Evolutionary conservation across 2,329 filamentous ascomycete species (phyloP), one percentile per base, ranked within the genome.

Genomic region (Scedosporium apiospermum): DNA sequence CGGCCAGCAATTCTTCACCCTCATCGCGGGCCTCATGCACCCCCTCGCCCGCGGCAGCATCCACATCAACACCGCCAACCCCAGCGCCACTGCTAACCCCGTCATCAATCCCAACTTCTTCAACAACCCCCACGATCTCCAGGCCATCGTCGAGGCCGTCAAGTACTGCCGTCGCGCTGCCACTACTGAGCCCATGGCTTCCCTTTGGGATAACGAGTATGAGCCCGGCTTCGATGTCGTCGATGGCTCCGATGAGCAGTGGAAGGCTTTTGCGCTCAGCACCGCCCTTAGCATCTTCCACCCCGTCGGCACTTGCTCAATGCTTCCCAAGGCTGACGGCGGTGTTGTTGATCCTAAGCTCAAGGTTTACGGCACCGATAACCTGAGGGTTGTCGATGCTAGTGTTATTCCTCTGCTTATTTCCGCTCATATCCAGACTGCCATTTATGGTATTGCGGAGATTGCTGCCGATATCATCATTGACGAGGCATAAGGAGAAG

Each of bases 11-110:
- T 76, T 75, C 63, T 67, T 76, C 41, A 81, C 82, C 14, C 75
- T 82, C 64, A 81, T 81, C 66, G 78, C 80, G 0, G 83, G 84
- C 64, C 81, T 85, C 27, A 82, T 82, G 62, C 86, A 88, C 63
- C 85, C 86, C 0, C 80, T 84, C 67, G 84, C 81, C 2, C 78
- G 84, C 0, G 85, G 85, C 6, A 76, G 76, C 49, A 79, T 86
- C 63, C 86, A 87, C 72, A 82, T 87, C 64, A 72, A 72, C 14
- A 75, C 75, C 5, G 60, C 74, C 1, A 75, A 80, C 55, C 70
- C 76, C 10, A 68, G 38, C 12, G 23, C 30, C 57, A 16, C 69
- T 12, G 74, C 77, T 3, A 70, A 75, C 27, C 78, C 80, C 0
- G 73, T 78, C 23, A 66, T 66, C 58, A 59, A 67, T 42, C 65